These are phyloP conservation scores for Lecanoromycetidae sp. DNA, from an alignment of 2,329 filamentous ascomycete species.

Conservation along the genomic window DNA sequence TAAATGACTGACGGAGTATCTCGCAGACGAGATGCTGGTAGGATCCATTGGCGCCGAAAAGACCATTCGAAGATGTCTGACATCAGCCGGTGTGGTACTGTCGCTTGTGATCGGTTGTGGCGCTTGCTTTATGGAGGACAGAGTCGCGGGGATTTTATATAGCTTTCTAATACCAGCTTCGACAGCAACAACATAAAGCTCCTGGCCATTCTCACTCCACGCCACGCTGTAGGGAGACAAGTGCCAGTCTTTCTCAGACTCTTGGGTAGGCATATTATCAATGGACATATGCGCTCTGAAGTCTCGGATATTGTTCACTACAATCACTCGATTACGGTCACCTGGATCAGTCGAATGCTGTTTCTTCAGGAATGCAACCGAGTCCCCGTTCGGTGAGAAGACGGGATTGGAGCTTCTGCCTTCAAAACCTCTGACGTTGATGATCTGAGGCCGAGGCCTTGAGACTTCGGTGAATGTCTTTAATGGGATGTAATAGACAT, in stretches of 20 bases:
- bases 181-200: slow-evolving; percentile 9
- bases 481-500: slow-evolving; percentile 8
- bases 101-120: slow-evolving; percentile 7
- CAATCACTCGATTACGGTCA: slow-evolving; percentile 3
- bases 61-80: slow-evolving; percentile 7
- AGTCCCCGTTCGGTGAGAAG: slow-evolving; percentile 5
- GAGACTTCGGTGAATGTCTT: slow-evolving; percentile 7
- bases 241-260: slow-evolving; percentile 5
- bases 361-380: slow-evolving; percentile 9
- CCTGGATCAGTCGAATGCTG: slow-evolving; percentile 1
- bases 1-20: too few species aligned
- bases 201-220: slow-evolving; percentile 4
- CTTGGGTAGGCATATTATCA: slow-evolving; percentile 3
- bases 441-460: slow-evolving; percentile 5
- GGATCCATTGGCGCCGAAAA: slow-evolving; percentile 12
- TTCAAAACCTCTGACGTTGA: slow-evolving; percentile 1
- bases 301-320: slow-evolving; percentile 4
- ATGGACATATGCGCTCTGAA: slow-evolving; percentile 5
- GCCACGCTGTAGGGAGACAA: slow-evolving; percentile 7
- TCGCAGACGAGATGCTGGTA: too few species aligned
- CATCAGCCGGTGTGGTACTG: slow-evolving; percentile 4
- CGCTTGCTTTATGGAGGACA: slow-evolving; percentile 1
- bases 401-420: slow-evolving; percentile 3
- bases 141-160: slow-evolving; percentile 5
- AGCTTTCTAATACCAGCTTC: slow-evolving; percentile 7